A percentile compares a stretch with the other conserved stretches of the same genome.
These are phyloP conservation scores for Geosmithia flava DNA, from an alignment of 2,329 filamentous ascomycete species.

Conservation along the genomic window DNA sequence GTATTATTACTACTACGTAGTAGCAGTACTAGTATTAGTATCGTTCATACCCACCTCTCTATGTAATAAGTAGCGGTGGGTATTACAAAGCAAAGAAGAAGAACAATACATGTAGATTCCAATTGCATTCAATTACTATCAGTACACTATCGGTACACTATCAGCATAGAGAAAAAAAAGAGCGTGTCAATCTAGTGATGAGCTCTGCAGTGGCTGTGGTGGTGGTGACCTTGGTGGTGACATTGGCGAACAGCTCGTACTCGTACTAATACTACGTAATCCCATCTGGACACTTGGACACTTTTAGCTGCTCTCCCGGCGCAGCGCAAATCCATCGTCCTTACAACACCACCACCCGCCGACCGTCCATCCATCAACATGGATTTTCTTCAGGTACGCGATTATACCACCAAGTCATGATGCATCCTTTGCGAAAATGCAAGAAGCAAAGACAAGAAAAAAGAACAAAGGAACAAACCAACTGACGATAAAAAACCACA, in stretches of 20 bases:
- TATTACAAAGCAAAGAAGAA: too few species aligned
- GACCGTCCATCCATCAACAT: slow-evolving; percentile 14
- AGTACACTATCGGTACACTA: too few species aligned
- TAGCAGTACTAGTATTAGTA: neutral
- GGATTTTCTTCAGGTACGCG: slow-evolving; percentile 33
- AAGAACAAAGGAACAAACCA: slow-evolving; percentile 9
- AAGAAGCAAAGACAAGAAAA: neutral
- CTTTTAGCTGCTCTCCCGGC: neutral
- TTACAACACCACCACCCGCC: slow-evolving; percentile 7
- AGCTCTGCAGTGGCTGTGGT: too few species aligned
- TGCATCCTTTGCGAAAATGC: neutral
- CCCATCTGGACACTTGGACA: neutral
- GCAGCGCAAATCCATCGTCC: slow-evolving; percentile 4
- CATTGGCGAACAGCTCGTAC: neutral
- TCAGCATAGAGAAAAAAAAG: too few species aligned
- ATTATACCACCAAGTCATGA: neutral
- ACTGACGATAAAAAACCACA: slow-evolving; percentile 13
- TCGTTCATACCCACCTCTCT: too few species aligned
- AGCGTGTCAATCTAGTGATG: too few species aligned
- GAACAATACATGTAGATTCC: too few species aligned
- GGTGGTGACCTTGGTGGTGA: neutral
- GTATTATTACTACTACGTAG: neutral
- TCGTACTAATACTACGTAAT: neutral
- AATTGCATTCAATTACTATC: too few species aligned
- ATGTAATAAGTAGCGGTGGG: too few species aligned